These are phyloP conservation scores for Oehlia diaphana DNA, from an alignment of 192 early-diverging fungal species.

Conservation along the genomic window DNA sequence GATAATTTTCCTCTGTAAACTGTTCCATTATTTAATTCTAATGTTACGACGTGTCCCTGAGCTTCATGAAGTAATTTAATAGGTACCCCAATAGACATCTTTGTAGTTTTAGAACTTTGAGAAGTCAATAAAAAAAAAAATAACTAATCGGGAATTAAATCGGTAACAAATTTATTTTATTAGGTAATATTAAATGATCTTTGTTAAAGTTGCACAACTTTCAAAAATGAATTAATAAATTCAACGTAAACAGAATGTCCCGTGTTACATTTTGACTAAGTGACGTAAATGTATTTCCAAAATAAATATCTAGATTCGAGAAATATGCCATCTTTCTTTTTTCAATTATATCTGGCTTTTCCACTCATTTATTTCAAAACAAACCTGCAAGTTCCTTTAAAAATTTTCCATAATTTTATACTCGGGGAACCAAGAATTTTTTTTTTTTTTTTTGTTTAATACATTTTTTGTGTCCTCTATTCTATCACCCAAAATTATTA, in stretches of 20 bases:
- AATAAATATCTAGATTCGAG: too few relatives aligned
- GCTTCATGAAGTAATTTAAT: slow-evolving; percentile 97
- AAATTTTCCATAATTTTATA: not conserved
- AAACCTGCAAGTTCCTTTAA: not conserved
- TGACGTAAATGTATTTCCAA: too few relatives aligned
- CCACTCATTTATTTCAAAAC: not conserved
- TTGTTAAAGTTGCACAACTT: too few relatives aligned
- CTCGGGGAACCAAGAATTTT: not conserved
- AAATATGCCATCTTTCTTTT: too few relatives aligned
- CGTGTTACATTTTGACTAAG: too few relatives aligned
- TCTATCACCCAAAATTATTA: not conserved
- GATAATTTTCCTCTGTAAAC: slow-evolving; percentile 93
- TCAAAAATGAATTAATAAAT: too few relatives aligned
- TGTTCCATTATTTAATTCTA: slow-evolving; percentile 94
- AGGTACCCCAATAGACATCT: slow-evolving; percentile 89
- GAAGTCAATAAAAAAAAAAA: too few relatives aligned
- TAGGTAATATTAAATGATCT: too few relatives aligned
- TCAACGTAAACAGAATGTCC: too few relatives aligned
- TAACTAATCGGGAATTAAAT: too few relatives aligned
- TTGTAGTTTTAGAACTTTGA: not conserved
- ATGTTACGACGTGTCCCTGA: slow-evolving; percentile 92
- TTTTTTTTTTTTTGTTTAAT: not conserved
- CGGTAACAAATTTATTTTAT: too few relatives aligned
- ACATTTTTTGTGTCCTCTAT: not conserved
- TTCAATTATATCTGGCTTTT: too few relatives aligned